Evolutionary conservation across 805 yeast species (phyloP).

Genomic region (Ogataea saltuana): DNA sequence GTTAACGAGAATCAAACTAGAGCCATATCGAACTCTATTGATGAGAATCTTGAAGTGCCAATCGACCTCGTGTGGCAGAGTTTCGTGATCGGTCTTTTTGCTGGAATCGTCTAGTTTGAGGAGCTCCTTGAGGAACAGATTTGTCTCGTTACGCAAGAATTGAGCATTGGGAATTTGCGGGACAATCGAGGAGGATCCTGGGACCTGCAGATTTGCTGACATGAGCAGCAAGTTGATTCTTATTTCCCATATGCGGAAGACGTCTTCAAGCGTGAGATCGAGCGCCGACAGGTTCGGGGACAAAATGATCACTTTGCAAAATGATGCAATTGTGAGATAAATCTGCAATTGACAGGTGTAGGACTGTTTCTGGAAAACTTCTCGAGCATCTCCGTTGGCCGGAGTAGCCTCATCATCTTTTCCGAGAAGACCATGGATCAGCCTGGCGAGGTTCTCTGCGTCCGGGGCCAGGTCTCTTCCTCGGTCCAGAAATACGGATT

Average conservation of each 20-base stretch:
- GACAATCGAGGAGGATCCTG: conserved; percentile 18
- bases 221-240: conserved; percentile 28
- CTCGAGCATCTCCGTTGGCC: not conserved
- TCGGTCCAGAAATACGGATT: conserved; percentile 10
- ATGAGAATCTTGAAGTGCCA: conserved; percentile 35
- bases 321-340: conserved; percentile 30
- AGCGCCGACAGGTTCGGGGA: conserved; percentile 24
- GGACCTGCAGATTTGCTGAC: conserved; percentile 16
- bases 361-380: not conserved
- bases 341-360: conserved; percentile 10
- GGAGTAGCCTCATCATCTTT: too few species aligned
- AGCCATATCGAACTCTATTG: conserved; percentile 44
- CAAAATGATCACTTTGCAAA: conserved; percentile 30
- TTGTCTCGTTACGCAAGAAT: conserved; percentile 31
- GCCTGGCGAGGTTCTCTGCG: conserved; percentile 9
- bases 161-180: conserved; percentile 32
- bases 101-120: conserved; percentile 18
- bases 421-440: conserved; percentile 10
- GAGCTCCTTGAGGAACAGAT: conserved; percentile 30
- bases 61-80: conserved; percentile 22
- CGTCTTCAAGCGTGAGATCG: conserved; percentile 31
- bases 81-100: conserved; percentile 11
- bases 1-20: conserved; percentile 43
- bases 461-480: conserved; percentile 10
- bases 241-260: conserved; percentile 46